Percentiles rank a stretch among this genome's conserved stretches.
These are phyloP conservation scores for Cutaneotrichosporon cutaneum DNA, from an alignment of 1,284 basidiomycete species.

Conservation along the genomic window DNA sequence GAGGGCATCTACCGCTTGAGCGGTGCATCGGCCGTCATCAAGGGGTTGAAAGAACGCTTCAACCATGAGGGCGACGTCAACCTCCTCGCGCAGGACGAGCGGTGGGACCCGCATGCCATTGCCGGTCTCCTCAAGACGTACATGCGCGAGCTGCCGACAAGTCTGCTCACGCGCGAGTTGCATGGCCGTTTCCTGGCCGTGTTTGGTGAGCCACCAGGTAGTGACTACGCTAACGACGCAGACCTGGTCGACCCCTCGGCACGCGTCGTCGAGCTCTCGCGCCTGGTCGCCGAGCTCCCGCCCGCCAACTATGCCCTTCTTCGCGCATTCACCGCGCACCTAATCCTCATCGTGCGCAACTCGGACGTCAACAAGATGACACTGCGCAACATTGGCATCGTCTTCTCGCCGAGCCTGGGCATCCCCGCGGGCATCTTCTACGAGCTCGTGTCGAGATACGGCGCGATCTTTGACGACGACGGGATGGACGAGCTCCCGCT, in stretches of 20 bases:
- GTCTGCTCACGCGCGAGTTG: constrained; percentile 85
- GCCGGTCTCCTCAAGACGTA: constrained; percentile 88
- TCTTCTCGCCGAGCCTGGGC: constrained; percentile 91
- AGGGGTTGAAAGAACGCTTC: constrained; percentile 87
- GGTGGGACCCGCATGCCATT: constrained; percentile 93
- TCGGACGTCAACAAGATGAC: constrained; percentile 95
- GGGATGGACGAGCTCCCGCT: constrained; percentile 38
- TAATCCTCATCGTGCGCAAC: constrained; percentile 92
- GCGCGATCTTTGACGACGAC: constrained; percentile 73
- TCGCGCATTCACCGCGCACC: constrained; percentile 88
- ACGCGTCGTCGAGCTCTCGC: constrained; percentile 79
- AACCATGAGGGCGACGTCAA: constrained; percentile 93
- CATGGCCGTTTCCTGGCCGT: constrained; percentile 84
- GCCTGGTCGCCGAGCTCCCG: constrained; percentile 81
- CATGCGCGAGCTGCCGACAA: constrained; percentile 83
- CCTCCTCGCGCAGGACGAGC: constrained; percentile 77
- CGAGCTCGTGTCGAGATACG: constrained; percentile 86
- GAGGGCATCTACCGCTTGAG: constrained; percentile 97
- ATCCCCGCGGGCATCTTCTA: constrained; percentile 94
- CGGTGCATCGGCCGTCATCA: constrained; percentile 90
- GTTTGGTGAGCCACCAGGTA: constrained; percentile 66
- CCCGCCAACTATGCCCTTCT: constrained; percentile 91
- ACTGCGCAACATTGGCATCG: constrained; percentile 96
- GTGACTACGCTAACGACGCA: constrained; percentile 41
- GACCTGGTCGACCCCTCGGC: constrained; percentile 86